These are phyloP conservation scores for Penicillium daleae DNA, from an alignment of 495 filamentous ascomycete species.

Conservation along the genomic window DNA sequence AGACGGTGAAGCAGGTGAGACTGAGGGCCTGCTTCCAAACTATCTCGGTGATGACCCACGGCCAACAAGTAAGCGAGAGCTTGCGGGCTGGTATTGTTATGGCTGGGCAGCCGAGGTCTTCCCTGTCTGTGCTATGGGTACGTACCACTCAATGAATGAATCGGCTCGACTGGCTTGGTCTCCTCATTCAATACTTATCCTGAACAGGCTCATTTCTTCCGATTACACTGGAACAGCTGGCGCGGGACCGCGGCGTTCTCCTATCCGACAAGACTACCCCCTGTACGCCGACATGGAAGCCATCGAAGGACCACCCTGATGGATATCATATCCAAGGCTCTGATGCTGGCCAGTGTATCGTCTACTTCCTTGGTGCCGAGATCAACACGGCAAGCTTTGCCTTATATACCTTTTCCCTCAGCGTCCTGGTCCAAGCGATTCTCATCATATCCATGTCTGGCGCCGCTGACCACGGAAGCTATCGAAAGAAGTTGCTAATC, in stretches of 20 bases:
- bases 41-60: constrained; percentile 88
- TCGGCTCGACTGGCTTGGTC: neutral
- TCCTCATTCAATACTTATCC: neutral
- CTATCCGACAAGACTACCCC: constrained; percentile 72
- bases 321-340: constrained; percentile 33
- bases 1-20: constrained; percentile 10
- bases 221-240: constrained; percentile 92
- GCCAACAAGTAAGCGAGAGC: constrained; percentile 82
- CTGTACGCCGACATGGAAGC: constrained; percentile 60
- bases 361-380: constrained; percentile 78
- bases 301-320: constrained; percentile 30
- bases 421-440: constrained; percentile 84
- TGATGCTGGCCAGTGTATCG: constrained; percentile 72
- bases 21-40: constrained; percentile 31
- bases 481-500: constrained; percentile 85
- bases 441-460: constrained; percentile 95
- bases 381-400: constrained; percentile 97
- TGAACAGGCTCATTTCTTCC: constrained; percentile 85
- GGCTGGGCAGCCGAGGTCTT: constrained; percentile 98
- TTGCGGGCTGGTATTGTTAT: constrained; percentile 94
- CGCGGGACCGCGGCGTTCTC: constrained; percentile 84
- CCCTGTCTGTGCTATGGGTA: constrained; percentile 86
- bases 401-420: constrained; percentile 96
- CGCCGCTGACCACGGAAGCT: constrained; percentile 93
- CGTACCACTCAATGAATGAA: constrained; percentile 25